phyloP scores from a whole-genome alignment of 2,329 filamentous ascomycete species.

The Botrytis squamosa region DNA sequence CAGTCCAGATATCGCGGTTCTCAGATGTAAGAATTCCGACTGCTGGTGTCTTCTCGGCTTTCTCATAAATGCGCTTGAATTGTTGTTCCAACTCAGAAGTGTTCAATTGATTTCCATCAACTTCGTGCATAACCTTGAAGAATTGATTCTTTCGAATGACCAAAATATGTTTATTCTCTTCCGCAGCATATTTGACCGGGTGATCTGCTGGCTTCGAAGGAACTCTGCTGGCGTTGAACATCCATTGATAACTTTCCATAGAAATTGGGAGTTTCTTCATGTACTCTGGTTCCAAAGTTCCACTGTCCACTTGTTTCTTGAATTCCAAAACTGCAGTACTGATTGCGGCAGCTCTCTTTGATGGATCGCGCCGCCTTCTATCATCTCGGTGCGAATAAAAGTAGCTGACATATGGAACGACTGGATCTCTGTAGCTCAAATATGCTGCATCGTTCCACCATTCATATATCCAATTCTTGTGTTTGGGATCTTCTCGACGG shows the following conservation, averaged over 20 bases:
- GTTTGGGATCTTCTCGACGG: constrained; percentile 72
- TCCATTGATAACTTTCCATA: constrained; percentile 98
- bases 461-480: constrained; percentile 92
- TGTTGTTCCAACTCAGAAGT: constrained; percentile 86
- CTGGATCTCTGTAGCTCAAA: constrained; percentile 87
- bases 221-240: constrained; percentile 94
- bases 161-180: constrained; percentile 82
- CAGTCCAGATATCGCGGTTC: constrained; percentile 91
- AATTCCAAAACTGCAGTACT: constrained; percentile 85
- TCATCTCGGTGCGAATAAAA: constrained; percentile 99
- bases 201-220: constrained; percentile 79
- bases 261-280: constrained; percentile 97
- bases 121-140: constrained; percentile 84
- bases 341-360: constrained; percentile 89
- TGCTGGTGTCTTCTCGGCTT: constrained; percentile 68
- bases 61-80: constrained; percentile 80
- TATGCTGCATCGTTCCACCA: constrained; percentile 99
- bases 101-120: constrained; percentile 82
- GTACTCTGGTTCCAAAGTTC: constrained; percentile 90
- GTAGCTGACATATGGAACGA: constrained; percentile 98
- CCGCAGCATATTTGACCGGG: constrained; percentile 73
- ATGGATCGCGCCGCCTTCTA: constrained; percentile 78
- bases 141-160: constrained; percentile 95
- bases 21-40: constrained; percentile 86
- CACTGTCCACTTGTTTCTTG: constrained; percentile 84